Evolutionary conservation across 2,329 filamentous ascomycete species (phyloP), one percentile per base, ranked within the genome.

Genomic region (Beauveria rudraprayagi): DNA sequence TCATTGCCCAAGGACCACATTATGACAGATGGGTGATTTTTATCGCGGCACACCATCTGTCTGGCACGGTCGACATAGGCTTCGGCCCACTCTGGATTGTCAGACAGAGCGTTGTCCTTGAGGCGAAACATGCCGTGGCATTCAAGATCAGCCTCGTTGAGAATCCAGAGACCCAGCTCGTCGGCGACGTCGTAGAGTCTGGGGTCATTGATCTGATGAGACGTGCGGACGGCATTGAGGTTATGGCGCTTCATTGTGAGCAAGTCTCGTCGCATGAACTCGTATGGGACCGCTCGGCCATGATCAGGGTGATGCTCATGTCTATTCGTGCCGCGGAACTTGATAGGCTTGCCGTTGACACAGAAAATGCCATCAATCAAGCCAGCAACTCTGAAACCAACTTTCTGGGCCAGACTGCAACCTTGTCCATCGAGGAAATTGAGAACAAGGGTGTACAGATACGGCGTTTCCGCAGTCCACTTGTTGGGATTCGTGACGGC

Each of bases 1-100:
- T 90, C 87, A 61, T 90, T 91, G 0, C 88, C 88, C 0, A 91
- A 75, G 19, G 83, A 87, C 88, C 88, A 91, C 56, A 90, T 82
- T 50, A 90, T 82, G 3, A 91, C 75, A 6, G 78, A 87, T 0
- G 86, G 75, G 65, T 89, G 84, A 57, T 90, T 80, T 65, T 77
- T 78, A 64, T 78, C 77, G 11, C 88, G 78, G 65, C 82, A 77
- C 0, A 90, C 83, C 65, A 90, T 76, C 63, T 89, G 85, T 30
- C 78, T 73, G 4, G 84, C 84, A 1, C 88, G 80, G 67, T 90
- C 87, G 2, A 90, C 73, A 65, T 91, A 90, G 0, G 86, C 84
- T 1, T 82, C 78, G 60, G 74, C 73, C 86, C 85, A 89, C 0
- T 78, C 78, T 0, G 81, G 80, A 58, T 87, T 87, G 58, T 87